phyloP scores from a whole-genome alignment of 495 filamentous ascomycete species.

The Penicillium lagena region DNA sequence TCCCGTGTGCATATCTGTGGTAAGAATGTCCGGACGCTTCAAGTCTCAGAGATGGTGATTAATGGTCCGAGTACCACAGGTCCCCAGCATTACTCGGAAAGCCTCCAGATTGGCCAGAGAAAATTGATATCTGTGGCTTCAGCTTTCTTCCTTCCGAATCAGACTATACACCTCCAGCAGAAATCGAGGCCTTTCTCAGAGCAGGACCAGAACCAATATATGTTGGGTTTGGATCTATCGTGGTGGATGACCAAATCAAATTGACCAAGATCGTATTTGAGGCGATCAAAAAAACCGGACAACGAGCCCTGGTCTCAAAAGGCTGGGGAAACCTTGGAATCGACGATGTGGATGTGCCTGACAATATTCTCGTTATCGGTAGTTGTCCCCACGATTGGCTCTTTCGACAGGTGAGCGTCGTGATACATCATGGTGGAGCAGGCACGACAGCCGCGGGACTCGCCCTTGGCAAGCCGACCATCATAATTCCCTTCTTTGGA shows the following conservation, averaged over 20 bases:
- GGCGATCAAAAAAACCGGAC: slow-evolving; percentile 56
- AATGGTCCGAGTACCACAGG: slow-evolving; percentile 16
- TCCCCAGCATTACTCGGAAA: slow-evolving; percentile 76
- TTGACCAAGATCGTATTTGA: slow-evolving; percentile 65
- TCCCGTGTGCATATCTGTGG: slow-evolving; percentile 83
- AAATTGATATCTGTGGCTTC: slow-evolving; percentile 70
- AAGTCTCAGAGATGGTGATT: background rate
- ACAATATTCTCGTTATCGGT: slow-evolving; percentile 70
- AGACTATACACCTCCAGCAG: slow-evolving; percentile 56
- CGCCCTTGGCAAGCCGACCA: slow-evolving; percentile 59
- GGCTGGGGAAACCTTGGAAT: slow-evolving; percentile 74
- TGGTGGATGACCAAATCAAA: slow-evolving; percentile 64
- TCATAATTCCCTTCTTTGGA: slow-evolving; percentile 79
- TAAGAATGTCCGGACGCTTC: background rate
- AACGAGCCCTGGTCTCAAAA: slow-evolving; percentile 70
- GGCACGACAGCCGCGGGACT: slow-evolving; percentile 77
- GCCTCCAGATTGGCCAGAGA: slow-evolving; percentile 65
- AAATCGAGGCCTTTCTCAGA: slow-evolving; percentile 57
- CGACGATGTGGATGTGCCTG: slow-evolving; percentile 49
- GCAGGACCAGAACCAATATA: slow-evolving; percentile 67
- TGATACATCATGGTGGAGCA: slow-evolving; percentile 79
- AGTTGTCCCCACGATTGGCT: slow-evolving; percentile 82
- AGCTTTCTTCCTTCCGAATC: slow-evolving; percentile 62
- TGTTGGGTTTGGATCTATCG: slow-evolving; percentile 78
- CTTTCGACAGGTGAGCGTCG: slow-evolving; percentile 65